These are phyloP conservation scores for Mikania micrantha DNA, from an alignment of 129 eudicot species.

Conservation along the genomic window DNA sequence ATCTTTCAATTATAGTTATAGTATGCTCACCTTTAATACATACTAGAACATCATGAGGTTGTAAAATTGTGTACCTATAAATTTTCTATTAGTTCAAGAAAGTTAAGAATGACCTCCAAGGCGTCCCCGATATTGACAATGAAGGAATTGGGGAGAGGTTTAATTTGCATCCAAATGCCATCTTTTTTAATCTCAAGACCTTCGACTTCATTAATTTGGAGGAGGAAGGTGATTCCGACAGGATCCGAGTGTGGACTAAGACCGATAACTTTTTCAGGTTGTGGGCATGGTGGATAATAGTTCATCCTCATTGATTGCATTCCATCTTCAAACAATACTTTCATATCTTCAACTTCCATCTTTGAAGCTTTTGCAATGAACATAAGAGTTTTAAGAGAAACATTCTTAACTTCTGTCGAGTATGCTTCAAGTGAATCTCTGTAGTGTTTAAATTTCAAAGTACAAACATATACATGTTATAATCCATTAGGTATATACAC, in stretches of 20 bases:
- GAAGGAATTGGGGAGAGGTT: not conserved
- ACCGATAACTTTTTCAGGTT: not conserved
- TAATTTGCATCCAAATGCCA: not conserved
- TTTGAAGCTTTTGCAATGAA: not conserved
- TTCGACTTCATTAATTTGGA: not conserved
- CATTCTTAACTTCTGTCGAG: not conserved
- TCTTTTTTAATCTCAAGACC: conserved; percentile 1
- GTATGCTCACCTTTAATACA: no score
- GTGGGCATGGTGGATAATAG: conserved; percentile 2
- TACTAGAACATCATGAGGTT: no score
- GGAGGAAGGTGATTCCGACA: not conserved
- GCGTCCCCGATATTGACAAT: not conserved
- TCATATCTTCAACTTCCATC: not conserved
- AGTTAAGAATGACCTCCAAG: not conserved
- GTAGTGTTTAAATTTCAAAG: not conserved
- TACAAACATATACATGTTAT: not conserved
- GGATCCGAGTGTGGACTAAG: not conserved
- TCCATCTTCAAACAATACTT: not conserved
- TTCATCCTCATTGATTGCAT: conserved; percentile 3
- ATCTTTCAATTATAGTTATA: no score
- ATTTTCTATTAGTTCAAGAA: no score
- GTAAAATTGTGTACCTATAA: no score
- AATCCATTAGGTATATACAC: no score
- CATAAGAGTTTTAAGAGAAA: not conserved
- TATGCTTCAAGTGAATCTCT: not conserved